Base-by-base conservation (phyloP, 2,329 filamentous ascomycete genomes). In the Sarocladiaceae sp. region DNA sequence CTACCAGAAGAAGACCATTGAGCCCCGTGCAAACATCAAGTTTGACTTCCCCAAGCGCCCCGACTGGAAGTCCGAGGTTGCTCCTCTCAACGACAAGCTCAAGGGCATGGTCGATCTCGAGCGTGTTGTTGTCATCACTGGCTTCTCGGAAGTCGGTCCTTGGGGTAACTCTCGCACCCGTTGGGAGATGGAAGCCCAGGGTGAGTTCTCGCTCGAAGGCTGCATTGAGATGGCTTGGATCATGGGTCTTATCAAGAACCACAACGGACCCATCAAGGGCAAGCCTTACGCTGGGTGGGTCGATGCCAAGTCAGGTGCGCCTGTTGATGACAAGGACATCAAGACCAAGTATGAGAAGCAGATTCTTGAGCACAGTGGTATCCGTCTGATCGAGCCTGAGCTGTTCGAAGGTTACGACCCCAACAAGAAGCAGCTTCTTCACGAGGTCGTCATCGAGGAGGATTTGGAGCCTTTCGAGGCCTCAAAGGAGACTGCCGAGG, bases 221-320 rank as follows among this genome's bases (percentile, higher is more conserved):
- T 97, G 93, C 58, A 85, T 98, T 48, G 93, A 98, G 68, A 98
- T 98, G 93, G 90, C 93, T 24, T 98, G 93, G 93, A 88, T 98
- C 66, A 98, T 97, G 91, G 93, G 93, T 60, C 81, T 97, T 48
- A 97, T 98, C 73, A 96, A 91, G 76, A 95, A 98, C 66, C 88
- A 95, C 73, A 97, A 97, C 56, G 93, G 93, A 15, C 83, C 84
- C 24, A 80, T 98, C 63, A 98, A 98, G 73, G 93, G 93, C 63
- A 85, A 95, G 71, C 85, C 85, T 52, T 97, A 98, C 70, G 88
- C 91, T 53, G 93, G 93, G 55, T 98, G 88, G 89, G 88, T 98
- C 47, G 93, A 98, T 59, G 76, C 82, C 62, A 97, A 97, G 78
- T 83, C 88, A 44, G 88, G 88, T 33, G 91, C 97, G 47, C 93